Evolutionary conservation across 2,329 filamentous ascomycete genomes (phyloP).

Genomic region (Penicillium sp.): DNA sequence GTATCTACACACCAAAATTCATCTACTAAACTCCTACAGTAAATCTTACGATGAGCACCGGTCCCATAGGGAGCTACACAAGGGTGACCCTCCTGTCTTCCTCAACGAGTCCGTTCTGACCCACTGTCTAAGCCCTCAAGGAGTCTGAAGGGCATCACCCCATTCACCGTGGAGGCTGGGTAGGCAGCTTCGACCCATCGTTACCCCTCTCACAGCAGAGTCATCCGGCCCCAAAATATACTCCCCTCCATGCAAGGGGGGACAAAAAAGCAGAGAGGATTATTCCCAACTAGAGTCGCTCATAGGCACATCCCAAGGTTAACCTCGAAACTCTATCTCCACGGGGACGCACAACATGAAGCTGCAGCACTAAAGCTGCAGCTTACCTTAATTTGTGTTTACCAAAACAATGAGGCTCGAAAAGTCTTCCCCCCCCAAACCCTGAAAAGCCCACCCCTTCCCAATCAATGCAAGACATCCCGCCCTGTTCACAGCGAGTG

Average conservation of each 20-base stretch:
- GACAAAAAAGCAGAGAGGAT: slow-evolving; percentile 1
- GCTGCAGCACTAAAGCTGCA: not conserved
- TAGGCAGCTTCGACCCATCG: not conserved
- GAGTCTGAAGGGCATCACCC: not conserved
- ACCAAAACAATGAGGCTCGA: not conserved
- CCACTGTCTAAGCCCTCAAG: not conserved
- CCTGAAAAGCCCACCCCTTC: not conserved
- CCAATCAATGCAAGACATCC: slow-evolving; percentile 20
- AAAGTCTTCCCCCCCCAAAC: not conserved
- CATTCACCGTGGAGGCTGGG: slow-evolving; percentile 1
- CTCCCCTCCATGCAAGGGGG: slow-evolving; percentile 20
- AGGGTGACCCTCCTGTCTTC: not conserved
- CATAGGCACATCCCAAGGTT: slow-evolving; percentile 10
- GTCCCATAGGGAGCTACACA: not conserved
- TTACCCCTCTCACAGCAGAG: slow-evolving; percentile 1
- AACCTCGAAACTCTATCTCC: not conserved
- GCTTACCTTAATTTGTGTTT: not conserved
- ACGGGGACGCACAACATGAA: slow-evolving; percentile 2
- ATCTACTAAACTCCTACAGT: not conserved
- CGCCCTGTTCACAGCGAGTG: slow-evolving; percentile 12
- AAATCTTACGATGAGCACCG: not conserved
- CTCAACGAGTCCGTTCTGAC: not conserved
- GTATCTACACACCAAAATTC: not conserved
- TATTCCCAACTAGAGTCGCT: not conserved
- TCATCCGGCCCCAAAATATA: slow-evolving; percentile 1